These are phyloP conservation scores for Serendipita sp. DNA, from an alignment of 768 basidiomycete species.

Conservation along the genomic window DNA sequence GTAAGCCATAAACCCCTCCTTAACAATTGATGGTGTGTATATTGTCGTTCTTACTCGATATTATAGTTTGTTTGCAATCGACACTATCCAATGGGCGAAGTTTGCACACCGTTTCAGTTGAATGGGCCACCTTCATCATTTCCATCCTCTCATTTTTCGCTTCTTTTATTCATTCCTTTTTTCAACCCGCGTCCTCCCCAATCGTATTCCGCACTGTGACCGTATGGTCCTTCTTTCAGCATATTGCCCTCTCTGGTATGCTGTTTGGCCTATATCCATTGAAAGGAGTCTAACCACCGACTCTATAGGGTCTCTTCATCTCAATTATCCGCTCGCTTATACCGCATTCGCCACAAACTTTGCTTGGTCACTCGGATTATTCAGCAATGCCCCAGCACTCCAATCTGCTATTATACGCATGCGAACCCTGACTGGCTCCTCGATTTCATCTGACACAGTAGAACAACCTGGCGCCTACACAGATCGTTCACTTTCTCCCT, in stretches of 20 bases:
- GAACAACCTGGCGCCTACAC: conserved; percentile 41
- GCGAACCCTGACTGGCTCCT: conserved; percentile 68
- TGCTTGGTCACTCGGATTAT: conserved; percentile 71
- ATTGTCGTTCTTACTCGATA: not conserved
- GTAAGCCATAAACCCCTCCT: not conserved
- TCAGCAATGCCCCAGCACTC: conserved; percentile 41
- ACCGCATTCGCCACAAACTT: conserved; percentile 73
- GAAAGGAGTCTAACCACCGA: not conserved
- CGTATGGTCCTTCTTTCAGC: conserved; percentile 67
- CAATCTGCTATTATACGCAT: conserved; percentile 68
- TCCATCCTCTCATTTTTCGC: conserved; percentile 27
- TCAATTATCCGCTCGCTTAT: conserved; percentile 81
- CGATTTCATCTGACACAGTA: conserved; percentile 22
- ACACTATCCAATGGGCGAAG: conserved; percentile 88
- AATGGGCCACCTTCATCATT: conserved; percentile 53
- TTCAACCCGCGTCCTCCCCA: conserved; percentile 39
- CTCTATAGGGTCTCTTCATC: conserved; percentile 40
- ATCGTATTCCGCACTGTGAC: conserved; percentile 56
- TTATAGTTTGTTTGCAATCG: conserved; percentile 66
- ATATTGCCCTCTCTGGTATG: conserved; percentile 53
- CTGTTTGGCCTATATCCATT: not conserved
- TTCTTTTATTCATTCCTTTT: conserved; percentile 24
- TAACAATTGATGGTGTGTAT: not conserved
- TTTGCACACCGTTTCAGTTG: conserved; percentile 52
- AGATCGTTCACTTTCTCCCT: conserved; percentile 68